Base-by-base conservation (phyloP, 352 stramenopile genomes). In the Globisporangium solare region DNA sequence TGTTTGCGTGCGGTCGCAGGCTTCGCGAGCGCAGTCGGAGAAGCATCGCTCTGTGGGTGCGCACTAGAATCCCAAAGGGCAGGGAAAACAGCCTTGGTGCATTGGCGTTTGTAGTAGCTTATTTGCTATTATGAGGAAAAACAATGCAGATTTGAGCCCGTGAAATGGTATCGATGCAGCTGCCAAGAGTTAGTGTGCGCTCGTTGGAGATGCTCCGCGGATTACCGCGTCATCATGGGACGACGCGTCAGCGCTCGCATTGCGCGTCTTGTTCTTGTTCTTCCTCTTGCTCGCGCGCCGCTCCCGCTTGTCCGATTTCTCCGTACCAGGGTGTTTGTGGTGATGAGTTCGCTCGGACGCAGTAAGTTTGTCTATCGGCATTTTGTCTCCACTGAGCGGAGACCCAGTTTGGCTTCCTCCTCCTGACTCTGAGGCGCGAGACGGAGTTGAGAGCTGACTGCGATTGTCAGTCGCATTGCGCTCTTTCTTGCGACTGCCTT, bases 401-500 rank as follows among this genome's bases (percentile, higher is more conserved):
- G 27, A 35, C 27, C 10, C 27, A 6, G 27, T 6, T 35, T 35
- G 27, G 27, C 27, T 35, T 35, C 27, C 27, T 35, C 27, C 27
- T 35, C 27, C 5, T 35, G 27, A 35, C 27, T 35, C 27, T 35
- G 27, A 35, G 3, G 27, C 27, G 5, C 27, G 27, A 35, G 27
- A 35, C 27, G 27, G 10, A 7, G 27, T 35, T 6, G 27, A 3
- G 27, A 35, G 27, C 27, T 35, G 27, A 35, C 27, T 35, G 10
- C 5, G 27, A 35, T 35, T 35, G 5, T 8, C 27, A 27, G 50
- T 27, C 0, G 32, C 18, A 51, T 62, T 45, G 7, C 31, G 39
- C 0, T 53, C 51, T 47, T 71, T 68, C n/a, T n/a, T 59, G 31
- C 40, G 53, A 15, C 52, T 52, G 37, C 50, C 53, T 42, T 74